phyloP scores from a whole-genome alignment of 768 basidiomycete species.

The Pulveroboletus sp. region DNA sequence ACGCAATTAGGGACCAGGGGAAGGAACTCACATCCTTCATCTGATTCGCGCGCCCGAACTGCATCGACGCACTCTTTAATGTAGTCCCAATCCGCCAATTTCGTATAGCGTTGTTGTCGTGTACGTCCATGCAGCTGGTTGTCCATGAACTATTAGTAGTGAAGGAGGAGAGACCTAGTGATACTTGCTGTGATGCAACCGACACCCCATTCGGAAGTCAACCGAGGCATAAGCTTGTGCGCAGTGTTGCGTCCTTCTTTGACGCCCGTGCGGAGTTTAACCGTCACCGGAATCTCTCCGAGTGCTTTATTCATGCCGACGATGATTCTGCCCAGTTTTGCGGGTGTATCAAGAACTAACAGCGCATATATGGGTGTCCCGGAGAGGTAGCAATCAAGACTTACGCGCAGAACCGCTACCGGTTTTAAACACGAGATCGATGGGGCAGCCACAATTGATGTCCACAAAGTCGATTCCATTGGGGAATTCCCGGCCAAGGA shows the following conservation, averaged over 20 bases:
- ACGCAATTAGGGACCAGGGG: not conserved
- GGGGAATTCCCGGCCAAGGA: constrained; percentile 64
- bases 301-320: constrained; percentile 88
- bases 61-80: constrained; percentile 83
- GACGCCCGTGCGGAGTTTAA: constrained; percentile 90
- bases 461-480: constrained; percentile 85
- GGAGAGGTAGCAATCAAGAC: constrained; percentile 30
- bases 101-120: constrained; percentile 90
- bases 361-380: not conserved
- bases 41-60: constrained; percentile 65
- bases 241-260: constrained; percentile 82
- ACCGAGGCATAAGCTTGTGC: constrained; percentile 86
- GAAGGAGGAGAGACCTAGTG: not conserved
- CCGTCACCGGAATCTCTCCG: constrained; percentile 86
- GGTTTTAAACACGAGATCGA: constrained; percentile 89
- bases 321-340: constrained; percentile 80
- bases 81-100: constrained; percentile 92
- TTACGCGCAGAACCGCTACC: constrained; percentile 87
- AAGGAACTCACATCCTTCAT: constrained; percentile 57
- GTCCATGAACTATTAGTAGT: not conserved
- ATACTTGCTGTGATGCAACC: constrained; percentile 41
- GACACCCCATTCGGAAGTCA: constrained; percentile 50
- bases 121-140: constrained; percentile 90
- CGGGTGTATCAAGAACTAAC: constrained; percentile 77
- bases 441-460: constrained; percentile 95